phyloP scores from a whole-genome alignment of 257 asterid species.

The Solanum pennellii region DNA sequence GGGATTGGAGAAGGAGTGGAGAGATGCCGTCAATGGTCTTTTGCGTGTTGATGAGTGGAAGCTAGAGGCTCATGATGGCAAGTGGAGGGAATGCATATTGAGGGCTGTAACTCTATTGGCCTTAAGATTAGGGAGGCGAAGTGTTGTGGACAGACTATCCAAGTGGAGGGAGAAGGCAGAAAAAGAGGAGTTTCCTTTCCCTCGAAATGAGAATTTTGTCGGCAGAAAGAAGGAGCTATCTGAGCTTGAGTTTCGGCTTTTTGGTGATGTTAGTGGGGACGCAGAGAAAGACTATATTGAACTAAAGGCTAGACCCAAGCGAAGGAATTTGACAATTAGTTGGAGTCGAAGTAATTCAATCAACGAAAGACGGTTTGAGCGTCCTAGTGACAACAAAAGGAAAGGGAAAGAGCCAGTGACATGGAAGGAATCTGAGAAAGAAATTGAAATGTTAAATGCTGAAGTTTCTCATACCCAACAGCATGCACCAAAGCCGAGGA shows the following conservation, averaged over 20 bases:
- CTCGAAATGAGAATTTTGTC: conserved; percentile 64
- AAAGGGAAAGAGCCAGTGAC: conserved; percentile 63
- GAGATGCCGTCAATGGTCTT: conserved; percentile 59
- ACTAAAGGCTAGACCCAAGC: conserved; percentile 55
- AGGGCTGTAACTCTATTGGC: conserved; percentile 87
- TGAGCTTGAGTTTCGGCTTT: conserved; percentile 73
- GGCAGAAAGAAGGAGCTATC: conserved; percentile 75
- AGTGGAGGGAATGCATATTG: conserved; percentile 89
- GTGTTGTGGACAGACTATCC: conserved; percentile 59
- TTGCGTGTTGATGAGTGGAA: conserved; percentile 93
- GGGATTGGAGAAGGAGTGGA: conserved; percentile 93
- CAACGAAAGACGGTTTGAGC: conserved; percentile 38
- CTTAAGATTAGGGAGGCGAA: conserved; percentile 81
- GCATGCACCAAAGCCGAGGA: conserved; percentile 15
- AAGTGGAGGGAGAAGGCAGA: conserved; percentile 82
- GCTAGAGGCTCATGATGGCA: conserved; percentile 76
- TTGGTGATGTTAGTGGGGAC: conserved; percentile 68
- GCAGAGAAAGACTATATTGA: conserved; percentile 63
- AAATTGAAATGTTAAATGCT: conserved; percentile 60
- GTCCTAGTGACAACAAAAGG: conserved; percentile 28
- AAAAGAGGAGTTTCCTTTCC: conserved; percentile 73
- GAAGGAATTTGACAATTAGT: conserved; percentile 59
- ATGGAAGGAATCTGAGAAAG: conserved; percentile 84
- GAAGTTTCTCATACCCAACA: conserved; percentile 29
- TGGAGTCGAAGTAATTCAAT: conserved; percentile 71